Percentiles rank a stretch among this genome's conserved stretches.
Conservation (phyloP, 495 filamentous ascomycete species). For the Talaromyces stipitatus region DNA sequence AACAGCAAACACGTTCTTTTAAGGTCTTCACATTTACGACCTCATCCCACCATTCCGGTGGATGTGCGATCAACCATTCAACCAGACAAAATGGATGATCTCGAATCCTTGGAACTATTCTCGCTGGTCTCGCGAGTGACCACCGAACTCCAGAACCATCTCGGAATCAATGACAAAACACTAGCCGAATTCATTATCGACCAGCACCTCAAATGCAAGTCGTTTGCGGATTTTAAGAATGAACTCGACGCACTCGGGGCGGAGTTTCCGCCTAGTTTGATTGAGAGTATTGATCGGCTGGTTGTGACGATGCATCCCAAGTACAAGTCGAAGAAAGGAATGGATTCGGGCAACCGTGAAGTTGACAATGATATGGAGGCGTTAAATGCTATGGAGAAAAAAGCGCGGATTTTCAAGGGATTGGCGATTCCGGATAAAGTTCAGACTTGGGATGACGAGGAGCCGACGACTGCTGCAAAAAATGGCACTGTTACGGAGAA, state of each 20-base stretch:
- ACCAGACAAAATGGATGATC: constrained; percentile 65
- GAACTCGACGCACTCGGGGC: constrained; percentile 67
- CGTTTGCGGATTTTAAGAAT: constrained; percentile 60
- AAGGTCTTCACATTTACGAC: neutral
- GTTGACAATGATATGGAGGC: constrained; percentile 26
- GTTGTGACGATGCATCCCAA: constrained; percentile 87
- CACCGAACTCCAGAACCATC: constrained; percentile 86
- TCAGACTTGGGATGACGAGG: constrained; percentile 47
- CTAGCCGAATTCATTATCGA: constrained; percentile 92
- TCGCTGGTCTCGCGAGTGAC: constrained; percentile 93
- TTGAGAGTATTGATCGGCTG: constrained; percentile 85
- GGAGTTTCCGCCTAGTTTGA: constrained; percentile 82
- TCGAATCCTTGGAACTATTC: constrained; percentile 82
- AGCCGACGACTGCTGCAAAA: constrained; percentile 11
- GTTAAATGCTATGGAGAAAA: constrained; percentile 47
- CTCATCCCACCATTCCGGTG: constrained; percentile 3
- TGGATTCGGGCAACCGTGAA: constrained; percentile 21
- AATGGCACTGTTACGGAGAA: constrained; percentile 17
- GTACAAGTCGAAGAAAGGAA: constrained; percentile 48
- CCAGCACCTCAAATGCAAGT: constrained; percentile 69
- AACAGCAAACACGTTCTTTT: neutral
- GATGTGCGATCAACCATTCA: neutral
- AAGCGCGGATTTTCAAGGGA: constrained; percentile 79
- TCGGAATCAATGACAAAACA: constrained; percentile 89
- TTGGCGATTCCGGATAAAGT: constrained; percentile 81